A percentile compares a stretch with the other conserved stretches of the same genome.
These are phyloP conservation scores for Podospora fimiseda DNA, from an alignment of 495 filamentous ascomycete species.

Conservation along the genomic window DNA sequence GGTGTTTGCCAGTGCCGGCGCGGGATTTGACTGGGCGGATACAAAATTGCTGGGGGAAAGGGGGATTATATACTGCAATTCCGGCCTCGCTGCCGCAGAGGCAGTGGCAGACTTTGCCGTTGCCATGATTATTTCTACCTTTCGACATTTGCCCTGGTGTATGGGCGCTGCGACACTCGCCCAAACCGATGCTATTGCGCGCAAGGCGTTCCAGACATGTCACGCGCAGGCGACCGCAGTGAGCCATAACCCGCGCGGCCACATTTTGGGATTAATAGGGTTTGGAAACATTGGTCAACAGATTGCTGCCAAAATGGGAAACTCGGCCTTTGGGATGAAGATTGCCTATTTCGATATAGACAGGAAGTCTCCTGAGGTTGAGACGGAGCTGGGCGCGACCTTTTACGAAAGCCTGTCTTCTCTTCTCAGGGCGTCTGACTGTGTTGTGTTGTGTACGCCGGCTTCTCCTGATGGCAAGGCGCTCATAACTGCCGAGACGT, in stretches of 20 bases:
- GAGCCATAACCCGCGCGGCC: slow-evolving; percentile 52
- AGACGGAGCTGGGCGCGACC: slow-evolving; percentile 39
- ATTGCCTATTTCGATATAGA: slow-evolving; percentile 62
- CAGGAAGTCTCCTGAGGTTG: slow-evolving; percentile 44
- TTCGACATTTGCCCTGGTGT: slow-evolving; percentile 59
- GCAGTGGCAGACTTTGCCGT: slow-evolving; percentile 61
- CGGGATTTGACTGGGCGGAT: slow-evolving; percentile 75
- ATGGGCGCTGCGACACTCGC: slow-evolving; percentile 44
- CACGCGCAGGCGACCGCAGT: slow-evolving; percentile 50
- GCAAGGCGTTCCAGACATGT: slow-evolving; percentile 44
- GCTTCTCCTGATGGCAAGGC: slow-evolving; percentile 49
- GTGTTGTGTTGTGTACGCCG: slow-evolving; percentile 61
- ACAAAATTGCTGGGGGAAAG: slow-evolving; percentile 57
- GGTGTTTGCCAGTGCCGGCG: slow-evolving; percentile 66
- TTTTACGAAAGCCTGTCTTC: slow-evolving; percentile 47
- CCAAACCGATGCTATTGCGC: background rate
- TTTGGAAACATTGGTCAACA: slow-evolving; percentile 63
- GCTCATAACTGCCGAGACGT: slow-evolving; percentile 45
- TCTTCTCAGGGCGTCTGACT: slow-evolving; percentile 54
- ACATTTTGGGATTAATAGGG: slow-evolving; percentile 56
- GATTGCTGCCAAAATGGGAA: slow-evolving; percentile 56
- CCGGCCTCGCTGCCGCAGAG: slow-evolving; percentile 59
- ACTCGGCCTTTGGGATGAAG: slow-evolving; percentile 56
- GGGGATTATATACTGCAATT: slow-evolving; percentile 69
- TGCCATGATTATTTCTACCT: slow-evolving; percentile 58